Base-by-base conservation (phyloP, 1,284 basidiomycete species). In the Thelephora terrestris region DNA sequence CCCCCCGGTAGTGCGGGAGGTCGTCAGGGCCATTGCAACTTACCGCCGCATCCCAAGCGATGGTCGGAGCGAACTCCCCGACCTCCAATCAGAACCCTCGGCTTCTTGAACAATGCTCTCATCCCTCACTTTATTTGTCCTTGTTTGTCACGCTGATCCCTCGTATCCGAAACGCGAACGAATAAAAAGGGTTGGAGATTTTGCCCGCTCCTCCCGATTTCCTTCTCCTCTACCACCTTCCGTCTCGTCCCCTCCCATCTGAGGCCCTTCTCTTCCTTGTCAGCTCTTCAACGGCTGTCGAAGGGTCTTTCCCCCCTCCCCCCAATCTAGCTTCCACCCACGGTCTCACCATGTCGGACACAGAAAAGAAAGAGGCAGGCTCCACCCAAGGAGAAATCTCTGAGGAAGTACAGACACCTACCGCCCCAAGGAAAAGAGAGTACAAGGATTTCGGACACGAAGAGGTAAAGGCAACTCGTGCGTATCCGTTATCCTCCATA, bases 361-460 rank as follows among this genome's bases (percentile, higher is more conserved):
- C 55, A 48, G 48, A 51, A 52, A 61, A 64, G 61, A 64, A 64
- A 57, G 63, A 60, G 59, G 59, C 61, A 47, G 60, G 58, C 58
- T 55, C 63, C 23, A 58, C 57, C 29, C 54, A 58, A 58, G 57
- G 57, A 49, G 39, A 42, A 14, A 57, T 55, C 54, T 55, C 58
- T 50, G 56, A 56, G 40, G 52, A 52, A 44, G 50, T 50, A 47
- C 50, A 54, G 42, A 50, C 55, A 18, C 51, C 51, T 14, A 47
- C 46, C 24, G 78, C 71, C 69, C 83, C 82, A 74, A 85, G 70
- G 68, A 88, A 91, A 74, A 76, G 89, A 72, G 86, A 90, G 73
- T 93, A 93, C 76, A 92, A 90, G 78, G 90, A 92, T 48, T 89
- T 93, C 60, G 81, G 79, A 57, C 85, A 92, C 64, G 87, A 91